phyloP scores from a whole-genome alignment of 1,284 basidiomycete species.

The Fomitopsis pinicola region DNA sequence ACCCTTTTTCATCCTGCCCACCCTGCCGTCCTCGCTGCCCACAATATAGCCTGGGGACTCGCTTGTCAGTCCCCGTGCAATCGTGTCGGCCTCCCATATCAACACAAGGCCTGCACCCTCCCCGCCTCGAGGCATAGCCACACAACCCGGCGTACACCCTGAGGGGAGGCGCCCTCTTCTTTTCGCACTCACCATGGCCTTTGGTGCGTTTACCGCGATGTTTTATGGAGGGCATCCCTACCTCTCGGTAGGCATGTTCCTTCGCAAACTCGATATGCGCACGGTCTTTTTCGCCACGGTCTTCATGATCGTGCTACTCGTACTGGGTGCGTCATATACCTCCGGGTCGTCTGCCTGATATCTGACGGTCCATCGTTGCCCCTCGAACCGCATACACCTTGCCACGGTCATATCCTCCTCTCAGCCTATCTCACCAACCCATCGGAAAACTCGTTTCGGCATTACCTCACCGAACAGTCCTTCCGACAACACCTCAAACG shows the following conservation, averaged over 20 bases:
- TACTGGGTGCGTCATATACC: slow-evolving; percentile 56
- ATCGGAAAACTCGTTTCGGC: slow-evolving; percentile 85
- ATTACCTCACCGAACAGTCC: slow-evolving; percentile 92
- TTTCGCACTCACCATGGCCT: slow-evolving; percentile 58
- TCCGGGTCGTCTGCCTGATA: slow-evolving; percentile 3
- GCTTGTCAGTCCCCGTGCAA: slow-evolving; percentile 32
- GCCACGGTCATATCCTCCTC: slow-evolving; percentile 6
- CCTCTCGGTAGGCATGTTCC: slow-evolving; percentile 41
- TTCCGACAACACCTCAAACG: slow-evolving; percentile 91
- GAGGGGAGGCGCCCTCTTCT: slow-evolving; percentile 31
- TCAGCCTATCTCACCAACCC: slow-evolving; percentile 93
- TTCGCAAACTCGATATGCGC: slow-evolving; percentile 58
- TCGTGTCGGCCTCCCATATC: slow-evolving; percentile 34
- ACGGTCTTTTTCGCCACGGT: slow-evolving; percentile 64
- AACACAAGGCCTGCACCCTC: slow-evolving; percentile 21
- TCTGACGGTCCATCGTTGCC: neutral
- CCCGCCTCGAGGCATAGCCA: slow-evolving; percentile 36
- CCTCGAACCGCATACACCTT: neutral
- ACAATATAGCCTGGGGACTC: slow-evolving; percentile 1
- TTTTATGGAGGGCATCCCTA: slow-evolving; percentile 51
- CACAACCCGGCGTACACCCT: slow-evolving; percentile 21
- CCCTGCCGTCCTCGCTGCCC: neutral
- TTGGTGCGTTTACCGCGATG: slow-evolving; percentile 55
- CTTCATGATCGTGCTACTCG: slow-evolving; percentile 60
- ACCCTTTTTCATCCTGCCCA: neutral